Evolutionary conservation across 148 eudicot species (phyloP).

Genomic region (Rhododendron williamsianum): DNA sequence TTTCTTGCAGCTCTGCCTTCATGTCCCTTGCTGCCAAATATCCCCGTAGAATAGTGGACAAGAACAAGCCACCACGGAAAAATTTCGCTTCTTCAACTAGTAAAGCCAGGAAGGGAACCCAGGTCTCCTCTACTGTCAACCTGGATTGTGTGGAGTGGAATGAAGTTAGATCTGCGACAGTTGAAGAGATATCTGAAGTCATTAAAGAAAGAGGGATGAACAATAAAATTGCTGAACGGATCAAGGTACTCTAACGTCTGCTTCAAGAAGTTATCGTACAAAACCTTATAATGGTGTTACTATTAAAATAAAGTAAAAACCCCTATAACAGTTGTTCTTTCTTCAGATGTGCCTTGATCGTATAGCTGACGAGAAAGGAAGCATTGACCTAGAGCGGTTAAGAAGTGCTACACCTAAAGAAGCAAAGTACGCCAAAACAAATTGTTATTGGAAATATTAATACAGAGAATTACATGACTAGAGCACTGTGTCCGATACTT

Average conservation of each 20-base stretch:
- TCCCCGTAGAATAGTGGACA: no score
- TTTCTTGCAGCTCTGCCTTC: no score
- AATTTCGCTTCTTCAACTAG: no score
- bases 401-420: slow-evolving; percentile 53
- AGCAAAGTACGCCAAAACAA: slow-evolving; percentile 51
- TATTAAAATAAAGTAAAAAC: no score
- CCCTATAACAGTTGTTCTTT: no score
- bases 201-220: slow-evolving; percentile 55
- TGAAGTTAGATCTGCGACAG: slow-evolving; percentile 43
- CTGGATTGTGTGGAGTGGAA: slow-evolving; percentile 70
- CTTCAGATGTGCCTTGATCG: slow-evolving; percentile 60
- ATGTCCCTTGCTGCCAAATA: no score
- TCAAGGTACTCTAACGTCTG: slow-evolving; percentile 35
- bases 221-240: slow-evolving; percentile 40
- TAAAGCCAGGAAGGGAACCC: not conserved
- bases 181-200: slow-evolving; percentile 29
- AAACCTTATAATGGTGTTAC: no score
- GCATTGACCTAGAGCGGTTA: slow-evolving; percentile 78
- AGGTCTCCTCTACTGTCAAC: slow-evolving; percentile 13
- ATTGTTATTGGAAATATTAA: not conserved
- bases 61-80: no score
- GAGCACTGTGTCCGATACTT: not conserved
- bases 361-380: slow-evolving; percentile 50
- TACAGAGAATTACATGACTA: not conserved
- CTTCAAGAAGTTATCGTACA: not conserved